Percentiles rank a stretch among this genome's conserved stretches.
Conservation (phyloP, 1,284 basidiomycete genomes). For the Pholiota adiposa region DNA sequence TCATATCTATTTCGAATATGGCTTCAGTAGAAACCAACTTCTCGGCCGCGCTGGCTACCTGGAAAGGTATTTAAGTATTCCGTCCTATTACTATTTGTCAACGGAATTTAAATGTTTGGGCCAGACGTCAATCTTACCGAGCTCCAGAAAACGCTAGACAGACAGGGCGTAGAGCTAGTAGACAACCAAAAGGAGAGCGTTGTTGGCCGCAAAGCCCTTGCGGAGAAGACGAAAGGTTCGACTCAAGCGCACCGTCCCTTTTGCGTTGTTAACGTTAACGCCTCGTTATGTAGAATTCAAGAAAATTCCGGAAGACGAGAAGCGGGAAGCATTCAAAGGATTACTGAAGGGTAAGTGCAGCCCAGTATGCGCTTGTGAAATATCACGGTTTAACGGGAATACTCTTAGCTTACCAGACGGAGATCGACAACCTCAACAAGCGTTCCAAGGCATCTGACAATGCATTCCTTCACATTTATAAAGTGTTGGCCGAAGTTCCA, state of each 20-base stretch:
- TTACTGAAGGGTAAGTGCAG: slow-evolving; percentile 75
- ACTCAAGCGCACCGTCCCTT: not conserved
- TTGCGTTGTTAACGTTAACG: not conserved
- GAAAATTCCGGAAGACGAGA: slow-evolving; percentile 87
- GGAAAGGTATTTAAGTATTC: slow-evolving; percentile 75
- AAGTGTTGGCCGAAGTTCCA: slow-evolving; percentile 90
- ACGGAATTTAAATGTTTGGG: not conserved
- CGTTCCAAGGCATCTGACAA: slow-evolving; percentile 92
- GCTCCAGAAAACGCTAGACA: slow-evolving; percentile 90
- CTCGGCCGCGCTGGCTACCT: slow-evolving; percentile 83
- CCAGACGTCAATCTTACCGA: slow-evolving; percentile 89
- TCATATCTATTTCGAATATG: slow-evolving; percentile 30
- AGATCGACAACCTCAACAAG: slow-evolving; percentile 94
- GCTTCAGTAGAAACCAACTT: slow-evolving; percentile 71
- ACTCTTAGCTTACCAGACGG: slow-evolving; percentile 87
- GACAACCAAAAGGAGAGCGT: slow-evolving; percentile 97
- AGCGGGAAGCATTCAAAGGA: slow-evolving; percentile 83
- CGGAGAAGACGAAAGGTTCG: slow-evolving; percentile 91
- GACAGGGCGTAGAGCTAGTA: slow-evolving; percentile 92
- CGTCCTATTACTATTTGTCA: not conserved
- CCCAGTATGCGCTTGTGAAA: not conserved
- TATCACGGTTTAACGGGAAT: not conserved
- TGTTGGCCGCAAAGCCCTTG: slow-evolving; percentile 89
- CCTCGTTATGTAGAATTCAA: slow-evolving; percentile 78
- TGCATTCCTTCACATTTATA: slow-evolving; percentile 93